phyloP scores from a whole-genome alignment of 2,329 filamentous ascomycete genomes.

The Aspergillus chevalieri region DNA sequence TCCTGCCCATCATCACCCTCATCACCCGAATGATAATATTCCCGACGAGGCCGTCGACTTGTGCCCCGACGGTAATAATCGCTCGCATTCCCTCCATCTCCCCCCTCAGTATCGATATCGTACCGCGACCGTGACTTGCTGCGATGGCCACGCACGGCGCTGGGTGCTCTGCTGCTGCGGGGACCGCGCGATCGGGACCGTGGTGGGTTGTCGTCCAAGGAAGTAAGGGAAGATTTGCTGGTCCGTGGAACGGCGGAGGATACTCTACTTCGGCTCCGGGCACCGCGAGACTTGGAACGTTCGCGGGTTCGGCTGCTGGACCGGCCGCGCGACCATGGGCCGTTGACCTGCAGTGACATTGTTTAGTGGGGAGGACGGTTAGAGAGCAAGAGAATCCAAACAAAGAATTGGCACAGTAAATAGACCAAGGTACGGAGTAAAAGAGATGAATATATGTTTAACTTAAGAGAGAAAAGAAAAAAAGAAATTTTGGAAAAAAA shows the following conservation, averaged over 20 bases:
- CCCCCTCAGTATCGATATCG: constrained; percentile 5
- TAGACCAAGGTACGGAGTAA: too few relatives aligned
- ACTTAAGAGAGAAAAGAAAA: too few relatives aligned
- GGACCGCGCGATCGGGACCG: constrained; percentile 11
- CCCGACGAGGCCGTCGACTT: neutral
- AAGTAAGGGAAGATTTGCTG: too few relatives aligned
- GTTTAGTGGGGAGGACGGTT: neutral
- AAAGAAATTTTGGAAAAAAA: too few relatives aligned
- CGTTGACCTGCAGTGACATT: constrained; percentile 34
- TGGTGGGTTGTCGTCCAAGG: neutral
- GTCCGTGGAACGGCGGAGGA: constrained; percentile 3
- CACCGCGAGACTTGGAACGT: constrained; percentile 40
- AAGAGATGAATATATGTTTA: too few relatives aligned
- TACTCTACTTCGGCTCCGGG: constrained; percentile 23
- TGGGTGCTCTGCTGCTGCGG: neutral
- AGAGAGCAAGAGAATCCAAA: too few relatives aligned
- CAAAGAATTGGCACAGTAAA: too few relatives aligned
- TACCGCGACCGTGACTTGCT: constrained; percentile 6
- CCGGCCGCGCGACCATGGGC: constrained; percentile 38
- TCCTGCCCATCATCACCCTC: neutral
- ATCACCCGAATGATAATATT: neutral
- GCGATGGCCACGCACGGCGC: neutral
- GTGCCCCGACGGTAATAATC: neutral
- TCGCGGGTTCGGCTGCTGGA: constrained; percentile 38
- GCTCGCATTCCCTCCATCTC: neutral